Evolutionary conservation across 306 rosid species (phyloP), one percentile per base, ranked within the genome.

Genomic region (Quillaja saponaria): DNA sequence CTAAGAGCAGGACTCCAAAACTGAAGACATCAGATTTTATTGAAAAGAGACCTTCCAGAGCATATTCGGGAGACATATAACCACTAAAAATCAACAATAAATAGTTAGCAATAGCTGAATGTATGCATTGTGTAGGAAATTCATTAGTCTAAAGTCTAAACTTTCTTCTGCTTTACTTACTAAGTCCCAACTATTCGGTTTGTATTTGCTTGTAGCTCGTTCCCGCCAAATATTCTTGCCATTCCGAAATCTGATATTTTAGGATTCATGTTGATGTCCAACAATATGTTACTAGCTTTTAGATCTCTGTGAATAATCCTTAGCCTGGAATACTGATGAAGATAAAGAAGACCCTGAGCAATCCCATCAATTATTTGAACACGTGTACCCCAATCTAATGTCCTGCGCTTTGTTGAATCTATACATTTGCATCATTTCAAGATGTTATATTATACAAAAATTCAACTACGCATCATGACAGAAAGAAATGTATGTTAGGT

Each of bases 131-230:
- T 34, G 12, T 17, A 0, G 15, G 5, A 3, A 31, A 10, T 7
- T 38, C n/a, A n/a, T n/a, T n/a, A n/a, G n/a, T n/a, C n/a, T n/a
- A n/a, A n/a, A n/a, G n/a, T n/a, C n/a, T n/a, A n/a, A n/a, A n/a
- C n/a, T n/a, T 13, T 44, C 0, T 1, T 28, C 18, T 15, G 13
- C 34, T 38, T 3, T 31, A 64, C 82, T 78, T 69, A 78, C 79
- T 73, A 73, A 5, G 76, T 78, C 9, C 73, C 83, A 52, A 69
- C 73, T 13, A 78, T 68, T n/a, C n/a, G n/a, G n/a, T n/a, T n/a
- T n/a, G n/a, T n/a, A n/a, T n/a, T n/a, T n/a, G n/a, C n/a, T n/a
- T n/a, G n/a, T n/a, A n/a, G n/a, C n/a, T n/a, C n/a, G n/a, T n/a
- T n/a, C n/a, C n/a, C n/a, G n/a, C 1, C 57, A 59, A 78, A 78